Conservation (phyloP, 2,329 filamentous ascomycete genomes). For the Claviceps quebecensis region DNA sequence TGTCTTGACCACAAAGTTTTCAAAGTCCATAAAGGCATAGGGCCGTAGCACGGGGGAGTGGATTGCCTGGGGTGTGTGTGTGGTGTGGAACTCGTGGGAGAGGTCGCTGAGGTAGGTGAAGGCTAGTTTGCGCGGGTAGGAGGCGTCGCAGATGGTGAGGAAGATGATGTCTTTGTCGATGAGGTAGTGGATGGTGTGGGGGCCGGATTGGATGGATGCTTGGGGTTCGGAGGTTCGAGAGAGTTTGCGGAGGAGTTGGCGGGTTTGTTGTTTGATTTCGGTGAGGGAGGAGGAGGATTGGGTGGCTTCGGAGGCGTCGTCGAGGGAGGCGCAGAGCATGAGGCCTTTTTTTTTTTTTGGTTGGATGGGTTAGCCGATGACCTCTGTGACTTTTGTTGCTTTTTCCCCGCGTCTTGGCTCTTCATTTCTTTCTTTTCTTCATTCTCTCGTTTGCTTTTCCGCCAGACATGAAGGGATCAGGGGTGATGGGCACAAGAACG, state of each 20-base stretch:
- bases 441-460: no score
- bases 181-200: conserved; percentile 79
- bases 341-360: conserved; percentile 48
- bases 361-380: conserved; percentile 9
- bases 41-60: conserved; percentile 64
- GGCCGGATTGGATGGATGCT: conserved; percentile 76
- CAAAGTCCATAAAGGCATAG: conserved; percentile 96
- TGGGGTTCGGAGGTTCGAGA: conserved; percentile 81
- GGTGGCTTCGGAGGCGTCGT: conserved; percentile 44
- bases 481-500: conserved; percentile 6
- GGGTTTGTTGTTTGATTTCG: conserved; percentile 82
- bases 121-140: conserved; percentile 94
- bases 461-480: neutral
- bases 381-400: neutral
- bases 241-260: conserved; percentile 77
- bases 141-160: conserved; percentile 82
- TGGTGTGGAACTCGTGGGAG: conserved; percentile 76
- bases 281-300: conserved; percentile 42
- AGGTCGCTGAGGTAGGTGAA: conserved; percentile 97
- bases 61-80: conserved; percentile 62
- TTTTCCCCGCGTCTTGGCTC: neutral
- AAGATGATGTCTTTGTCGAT: conserved; percentile 76
- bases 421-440: neutral
- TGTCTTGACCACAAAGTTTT: conserved; percentile 88
- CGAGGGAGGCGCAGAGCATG: conserved; percentile 86